A percentile compares a stretch with the other conserved stretches of the same genome.
These are phyloP conservation scores for Scalesia atractyloides DNA, from an alignment of 129 eudicot species.

Conservation along the genomic window DNA sequence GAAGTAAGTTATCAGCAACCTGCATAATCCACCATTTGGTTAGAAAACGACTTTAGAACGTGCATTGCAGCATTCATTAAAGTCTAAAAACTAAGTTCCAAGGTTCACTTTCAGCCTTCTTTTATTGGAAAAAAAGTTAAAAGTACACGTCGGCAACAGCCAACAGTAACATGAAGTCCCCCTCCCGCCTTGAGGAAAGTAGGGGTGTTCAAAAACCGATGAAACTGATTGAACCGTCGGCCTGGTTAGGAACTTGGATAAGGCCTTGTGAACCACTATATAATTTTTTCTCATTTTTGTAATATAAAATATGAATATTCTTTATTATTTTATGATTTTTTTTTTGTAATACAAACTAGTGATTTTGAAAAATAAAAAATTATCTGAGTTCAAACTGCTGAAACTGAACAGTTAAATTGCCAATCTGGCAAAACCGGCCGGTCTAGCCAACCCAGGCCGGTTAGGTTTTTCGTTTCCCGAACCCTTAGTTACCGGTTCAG, in stretches of 20 bases:
- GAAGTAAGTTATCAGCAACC: constrained; percentile 7
- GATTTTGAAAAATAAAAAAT: neutral
- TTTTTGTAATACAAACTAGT: neutral
- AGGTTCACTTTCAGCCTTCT: neutral
- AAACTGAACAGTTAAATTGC: neutral
- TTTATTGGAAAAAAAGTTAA: neutral
- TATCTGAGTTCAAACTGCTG: neutral
- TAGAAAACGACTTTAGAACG: neutral
- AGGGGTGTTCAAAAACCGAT: neutral
- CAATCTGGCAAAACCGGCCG: neutral
- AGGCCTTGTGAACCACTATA: neutral
- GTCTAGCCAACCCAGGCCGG: neutral
- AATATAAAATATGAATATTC: neutral
- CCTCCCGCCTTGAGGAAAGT: neutral
- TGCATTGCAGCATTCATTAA: neutral
- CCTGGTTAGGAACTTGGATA: too few species aligned
- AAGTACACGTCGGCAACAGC: neutral
- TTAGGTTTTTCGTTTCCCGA: neutral
- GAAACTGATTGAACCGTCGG: neutral
- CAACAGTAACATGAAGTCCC: neutral
- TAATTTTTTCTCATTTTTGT: neutral
- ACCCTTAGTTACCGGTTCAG: neutral
- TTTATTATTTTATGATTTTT: neutral
- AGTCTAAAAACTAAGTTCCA: neutral
- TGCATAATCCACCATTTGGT: constrained; percentile 16